Evolutionary conservation across 1,284 basidiomycete genomes (phyloP).

Genomic region (Chalciporus piperatoides): DNA sequence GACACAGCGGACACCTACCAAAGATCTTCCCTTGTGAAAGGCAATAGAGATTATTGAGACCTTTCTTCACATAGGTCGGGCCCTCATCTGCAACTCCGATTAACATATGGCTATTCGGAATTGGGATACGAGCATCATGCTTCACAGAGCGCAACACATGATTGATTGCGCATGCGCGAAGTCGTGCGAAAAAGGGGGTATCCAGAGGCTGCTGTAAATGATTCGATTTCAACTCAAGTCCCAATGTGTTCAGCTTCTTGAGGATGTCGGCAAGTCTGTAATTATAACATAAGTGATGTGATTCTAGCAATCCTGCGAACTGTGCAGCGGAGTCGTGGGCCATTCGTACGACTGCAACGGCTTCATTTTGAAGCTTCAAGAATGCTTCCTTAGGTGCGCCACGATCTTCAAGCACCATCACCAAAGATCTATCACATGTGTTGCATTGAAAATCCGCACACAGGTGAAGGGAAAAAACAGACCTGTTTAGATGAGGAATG

Average conservation of each 20-base stretch:
- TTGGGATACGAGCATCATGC: slow-evolving; percentile 64
- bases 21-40: slow-evolving; percentile 56
- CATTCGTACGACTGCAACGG: slow-evolving; percentile 49
- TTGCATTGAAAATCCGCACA: background rate
- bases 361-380: slow-evolving; percentile 50
- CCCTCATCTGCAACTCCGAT: slow-evolving; percentile 81
- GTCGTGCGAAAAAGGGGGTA: slow-evolving; percentile 54
- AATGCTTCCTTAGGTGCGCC: slow-evolving; percentile 55
- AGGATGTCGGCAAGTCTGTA: slow-evolving; percentile 52
- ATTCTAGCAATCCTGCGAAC: slow-evolving; percentile 46
- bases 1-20: slow-evolving; percentile 40
- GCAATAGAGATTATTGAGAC: slow-evolving; percentile 49
- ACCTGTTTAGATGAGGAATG: slow-evolving; percentile 63
- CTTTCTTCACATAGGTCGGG: slow-evolving; percentile 49
- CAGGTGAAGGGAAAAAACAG: slow-evolving; percentile 9
- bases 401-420: slow-evolving; percentile 69
- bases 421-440: slow-evolving; percentile 46
- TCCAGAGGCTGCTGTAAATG: slow-evolving; percentile 38
- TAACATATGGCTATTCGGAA: slow-evolving; percentile 62
- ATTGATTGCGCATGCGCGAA: slow-evolving; percentile 55
- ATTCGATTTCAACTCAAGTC: slow-evolving; percentile 44
- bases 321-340: slow-evolving; percentile 51
- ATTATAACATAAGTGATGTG: slow-evolving; percentile 48
- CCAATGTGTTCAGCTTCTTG: slow-evolving; percentile 44
- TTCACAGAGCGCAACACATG: slow-evolving; percentile 69